Base-by-base conservation (phyloP, 192 early-diverging fungal genomes). In the Diversispora eburnea region DNA sequence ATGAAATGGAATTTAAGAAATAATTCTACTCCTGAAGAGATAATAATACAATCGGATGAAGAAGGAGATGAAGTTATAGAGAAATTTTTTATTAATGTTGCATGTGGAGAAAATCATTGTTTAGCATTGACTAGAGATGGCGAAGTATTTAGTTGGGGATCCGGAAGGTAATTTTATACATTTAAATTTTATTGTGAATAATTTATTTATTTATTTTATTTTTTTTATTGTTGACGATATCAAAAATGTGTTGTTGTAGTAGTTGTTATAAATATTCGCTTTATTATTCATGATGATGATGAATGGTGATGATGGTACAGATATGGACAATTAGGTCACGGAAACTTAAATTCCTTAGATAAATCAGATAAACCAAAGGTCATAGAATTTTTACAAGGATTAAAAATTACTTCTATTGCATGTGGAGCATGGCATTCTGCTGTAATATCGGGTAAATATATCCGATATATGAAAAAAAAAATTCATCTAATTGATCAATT, bases 301-400 rank as follows among this genome's bases (percentile, higher is more conserved):
- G 25, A 33, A 33, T 33, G 25, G 2, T 33, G 25, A 33, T 33
- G 25, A 33, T 33, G 25, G 25, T 64, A 17, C 15, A 64, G 80
- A 63, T 61, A 77, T 74, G 77, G 80, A n/a, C 80, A 82, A 51
- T 68, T 82, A 10, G 80, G 80, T 1, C 76, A 82, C 72, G 80
- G 80, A 7, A 64, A 82, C 60, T 15, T 73, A 0, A 54, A 7
- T 5, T 82, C 74, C 5, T 66, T 69, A 49, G 45, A 68, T 5
- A 22, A 42, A 42, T 77, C 80, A 49, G 45, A 68, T 5, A 22
- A 42, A 42, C 80, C 80, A 5, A 78, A 74, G 47, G 49, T 69
- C 3, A 74, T 82, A 25, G 80, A 82, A 62, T 57, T 78, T 8
- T 60, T 82, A 17, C 64, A 79, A 39, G 80, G 80, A 33, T 75